Base-by-base conservation (phyloP, 352 stramenopile species). In the Phytophthora citrophthora region DNA sequence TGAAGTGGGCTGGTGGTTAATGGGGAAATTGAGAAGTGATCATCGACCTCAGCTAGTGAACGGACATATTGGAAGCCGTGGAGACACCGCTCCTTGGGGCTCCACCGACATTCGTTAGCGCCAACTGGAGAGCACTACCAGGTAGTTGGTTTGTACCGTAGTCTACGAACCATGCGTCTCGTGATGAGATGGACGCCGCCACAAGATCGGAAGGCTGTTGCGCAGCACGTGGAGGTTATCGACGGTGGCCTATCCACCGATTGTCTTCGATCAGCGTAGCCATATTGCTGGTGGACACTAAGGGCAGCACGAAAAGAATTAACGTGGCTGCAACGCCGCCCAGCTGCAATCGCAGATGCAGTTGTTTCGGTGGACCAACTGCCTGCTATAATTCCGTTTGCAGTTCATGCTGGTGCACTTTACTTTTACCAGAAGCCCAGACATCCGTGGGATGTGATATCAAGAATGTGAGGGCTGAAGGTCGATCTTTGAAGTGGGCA, bases 21-120 rank as follows among this genome's bases (percentile, higher is more conserved):
- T 44, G 24, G 54, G 45, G 45, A 7, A 64, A 64, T 64, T 57
- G 5, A 4, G 51, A 63, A 59, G 51, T 70, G 54, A 55, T 54
- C 32, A 16, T 9, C 47, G 13, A n/a, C 29, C 6, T 31, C 36
- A 6, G 53, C 26, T 49, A 16, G 12, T 12, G 15, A 44, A 48
- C 29, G n/a, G 26, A 44, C 32, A 46, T 48, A 26, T 26, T 47
- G 9, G 8, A 55, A 31, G 8, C 3, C 9, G 15, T n/a, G 24
- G 15, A 32, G 34, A 41, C n/a, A 5, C 7, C 2, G 3, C 18
- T 47, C 29, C 46, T 31, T 40, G 16, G 16, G 58, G 31, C 51
- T 65, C 48, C 48, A 48, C 48, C 32, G 38, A 18, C 34, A 56
- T 55, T 67, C 51, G 32, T 29, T 26, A 45, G 5, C 3, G 32